A percentile compares a stretch with the other conserved stretches of the same genome.
These are phyloP conservation scores for Vigna mungo DNA, from an alignment of 306 rosid species.

Conservation along the genomic window DNA sequence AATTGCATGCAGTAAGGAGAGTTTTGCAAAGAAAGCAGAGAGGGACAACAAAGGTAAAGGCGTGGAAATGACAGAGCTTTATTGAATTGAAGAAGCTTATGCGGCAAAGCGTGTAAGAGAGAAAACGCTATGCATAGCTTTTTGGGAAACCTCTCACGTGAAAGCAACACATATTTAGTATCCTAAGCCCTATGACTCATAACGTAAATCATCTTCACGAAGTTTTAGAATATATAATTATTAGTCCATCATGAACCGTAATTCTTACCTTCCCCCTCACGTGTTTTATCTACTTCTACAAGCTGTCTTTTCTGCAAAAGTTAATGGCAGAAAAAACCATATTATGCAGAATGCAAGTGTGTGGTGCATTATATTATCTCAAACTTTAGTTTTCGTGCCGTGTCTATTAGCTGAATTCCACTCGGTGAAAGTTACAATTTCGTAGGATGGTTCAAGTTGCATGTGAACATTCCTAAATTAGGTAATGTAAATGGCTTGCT, in stretches of 20 bases:
- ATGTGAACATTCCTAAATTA: neutral
- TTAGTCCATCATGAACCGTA: neutral
- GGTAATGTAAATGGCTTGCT: conserved; percentile 47
- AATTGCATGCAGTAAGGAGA: too few relatives aligned
- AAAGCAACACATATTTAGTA: neutral
- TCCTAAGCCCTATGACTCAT: neutral
- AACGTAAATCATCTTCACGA: neutral
- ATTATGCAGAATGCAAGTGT: too few relatives aligned
- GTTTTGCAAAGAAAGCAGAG: too few relatives aligned
- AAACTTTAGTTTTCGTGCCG: neutral
- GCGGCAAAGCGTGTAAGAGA: neutral
- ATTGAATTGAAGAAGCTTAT: neutral
- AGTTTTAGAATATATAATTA: neutral
- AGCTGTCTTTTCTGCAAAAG: neutral
- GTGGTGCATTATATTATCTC: neutral
- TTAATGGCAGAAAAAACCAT: neutral
- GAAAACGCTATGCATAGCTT: neutral
- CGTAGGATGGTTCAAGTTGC: neutral
- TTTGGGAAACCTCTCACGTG: neutral
- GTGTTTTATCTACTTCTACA: neutral
- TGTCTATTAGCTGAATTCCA: neutral
- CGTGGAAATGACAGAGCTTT: too few relatives aligned
- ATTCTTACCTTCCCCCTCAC: neutral
- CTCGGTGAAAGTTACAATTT: conserved; percentile 6
- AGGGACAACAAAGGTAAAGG: neutral